Evolutionary conservation across 768 basidiomycete genomes (phyloP).

Genomic region (Mycena alexandri): DNA sequence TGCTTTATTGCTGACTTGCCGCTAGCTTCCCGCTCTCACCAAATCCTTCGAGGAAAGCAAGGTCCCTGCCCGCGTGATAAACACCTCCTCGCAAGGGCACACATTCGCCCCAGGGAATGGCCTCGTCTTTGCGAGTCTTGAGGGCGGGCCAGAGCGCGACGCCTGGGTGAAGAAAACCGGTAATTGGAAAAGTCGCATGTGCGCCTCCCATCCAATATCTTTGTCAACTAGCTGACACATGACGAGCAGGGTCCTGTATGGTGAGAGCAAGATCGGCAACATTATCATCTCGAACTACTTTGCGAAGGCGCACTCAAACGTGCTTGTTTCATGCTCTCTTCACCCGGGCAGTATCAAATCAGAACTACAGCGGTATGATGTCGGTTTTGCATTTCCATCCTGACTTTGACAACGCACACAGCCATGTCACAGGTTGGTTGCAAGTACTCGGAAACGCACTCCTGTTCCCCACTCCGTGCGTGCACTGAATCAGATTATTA

Average conservation of each 20-base stretch:
- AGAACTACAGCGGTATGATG: neutral
- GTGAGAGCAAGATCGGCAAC: conserved; percentile 33
- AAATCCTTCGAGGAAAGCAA: too few relatives aligned
- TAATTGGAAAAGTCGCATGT: too few relatives aligned
- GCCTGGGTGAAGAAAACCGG: too few relatives aligned
- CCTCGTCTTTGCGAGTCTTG: too few relatives aligned
- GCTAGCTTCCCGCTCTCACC: too few relatives aligned
- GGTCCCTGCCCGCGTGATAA: too few relatives aligned
- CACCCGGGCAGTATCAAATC: conserved; percentile 20
- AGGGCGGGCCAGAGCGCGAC: too few relatives aligned
- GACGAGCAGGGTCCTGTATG: conserved; percentile 27
- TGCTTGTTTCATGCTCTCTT: conserved; percentile 28
- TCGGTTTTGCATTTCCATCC: neutral
- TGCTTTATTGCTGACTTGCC: too few relatives aligned
- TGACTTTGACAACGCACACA: neutral
- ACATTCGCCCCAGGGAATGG: too few relatives aligned
- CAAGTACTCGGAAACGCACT: neutral
- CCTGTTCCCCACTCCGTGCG: neutral
- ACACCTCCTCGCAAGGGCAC: too few relatives aligned
- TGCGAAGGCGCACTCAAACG: conserved; percentile 2
- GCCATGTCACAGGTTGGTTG: neutral
- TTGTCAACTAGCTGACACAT: too few relatives aligned
- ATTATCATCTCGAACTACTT: conserved; percentile 30
- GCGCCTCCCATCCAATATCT: too few relatives aligned
- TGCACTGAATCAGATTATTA: neutral